Percentiles rank a stretch among this genome's conserved stretches.
phyloP scores from a whole-genome alignment of 106 monocot species.

The Dioscorea alata region DNA sequence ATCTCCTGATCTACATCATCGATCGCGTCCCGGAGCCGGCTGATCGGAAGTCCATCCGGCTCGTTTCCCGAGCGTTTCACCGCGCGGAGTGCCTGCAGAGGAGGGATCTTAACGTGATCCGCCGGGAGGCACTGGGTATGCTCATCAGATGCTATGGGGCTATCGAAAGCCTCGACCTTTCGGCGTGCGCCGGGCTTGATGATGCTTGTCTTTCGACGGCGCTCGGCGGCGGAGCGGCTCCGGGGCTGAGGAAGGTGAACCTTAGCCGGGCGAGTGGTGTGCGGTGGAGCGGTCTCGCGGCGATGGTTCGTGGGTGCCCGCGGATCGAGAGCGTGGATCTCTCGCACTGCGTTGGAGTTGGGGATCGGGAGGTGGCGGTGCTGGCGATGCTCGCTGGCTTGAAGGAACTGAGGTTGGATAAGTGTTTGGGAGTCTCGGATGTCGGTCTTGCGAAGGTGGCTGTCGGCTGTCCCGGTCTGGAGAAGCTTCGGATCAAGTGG shows the following conservation, averaged over 20 bases:
- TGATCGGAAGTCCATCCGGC: conserved; percentile 53
- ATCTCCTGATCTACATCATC: conserved; percentile 55
- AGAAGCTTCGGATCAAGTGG: conserved; percentile 70
- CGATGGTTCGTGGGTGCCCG: conserved; percentile 44
- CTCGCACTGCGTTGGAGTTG: conserved; percentile 52
- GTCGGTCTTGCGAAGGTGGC: conserved; percentile 73
- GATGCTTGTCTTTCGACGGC: conserved; percentile 22
- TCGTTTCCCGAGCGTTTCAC: conserved; percentile 50
- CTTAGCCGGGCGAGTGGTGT: conserved; percentile 51
- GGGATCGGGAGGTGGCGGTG: conserved; percentile 75
- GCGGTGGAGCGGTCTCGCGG: conserved; percentile 69
- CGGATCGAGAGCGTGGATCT: conserved; percentile 63
- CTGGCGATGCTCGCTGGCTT: conserved; percentile 37
- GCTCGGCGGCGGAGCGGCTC: not conserved
- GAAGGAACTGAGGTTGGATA: conserved; percentile 54
- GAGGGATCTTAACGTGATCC: conserved; percentile 30
- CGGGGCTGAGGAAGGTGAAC: conserved; percentile 24
- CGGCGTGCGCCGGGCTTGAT: conserved; percentile 42
- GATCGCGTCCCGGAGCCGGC: conserved; percentile 31
- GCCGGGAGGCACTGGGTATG: conserved; percentile 27
- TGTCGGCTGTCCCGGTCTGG: conserved; percentile 48
- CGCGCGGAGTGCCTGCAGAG: conserved; percentile 45
- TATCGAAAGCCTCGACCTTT: conserved; percentile 59
- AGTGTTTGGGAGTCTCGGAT: conserved; percentile 72
- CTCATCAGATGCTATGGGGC: conserved; percentile 34